Base-by-base conservation (phyloP, 768 basidiomycete species). In the Mycena latifolia region DNA sequence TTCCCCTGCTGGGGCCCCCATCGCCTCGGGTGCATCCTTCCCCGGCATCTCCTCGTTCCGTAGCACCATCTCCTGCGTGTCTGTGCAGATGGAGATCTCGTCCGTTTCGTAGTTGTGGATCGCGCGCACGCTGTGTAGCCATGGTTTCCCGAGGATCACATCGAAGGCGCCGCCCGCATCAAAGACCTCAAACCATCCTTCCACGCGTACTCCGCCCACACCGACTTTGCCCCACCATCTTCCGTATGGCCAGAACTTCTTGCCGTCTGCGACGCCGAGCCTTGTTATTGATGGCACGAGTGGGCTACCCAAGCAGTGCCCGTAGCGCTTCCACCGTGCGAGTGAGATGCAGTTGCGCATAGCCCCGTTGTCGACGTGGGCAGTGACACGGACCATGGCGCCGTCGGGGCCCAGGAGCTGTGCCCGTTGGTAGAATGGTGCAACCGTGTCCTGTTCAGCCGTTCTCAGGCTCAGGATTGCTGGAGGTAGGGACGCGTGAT, bases 61-160 rank as follows among this genome's bases (percentile, higher is more conserved):
- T 0, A 66, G 58, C 25, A 66, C 35, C 52, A 46, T 18, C n/a
- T 54, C 35, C 1, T 27, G 22, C 1, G 20, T 20, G 0, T 20
- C 37, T 0, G 29, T 9, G 11, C 57, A 33, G 53, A 65, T 65
- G 2, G 18, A 46, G n/a, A 65, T n/a, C 58, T 55, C 64, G 14
- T 65, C 58, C 1, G n/a, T 46, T 11, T 45, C 58, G 47, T 66
- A 66, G 43, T 47, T 51, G 58, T 66, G 58, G 11, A 58, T 27
- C 6, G 58, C 58, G 2, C n/a, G n/a, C n/a, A n/a, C n/a, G n/a
- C n/a, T n/a, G n/a, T n/a, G n/a, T n/a, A n/a, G n/a, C n/a, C n/a
- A 66, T 7, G 64, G 58, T 25, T 66, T 66, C 2, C 64, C 64
- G 15, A 66, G 58, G 14, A 66, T 22, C 17, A 66, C 31, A 10